These are phyloP conservation scores for Calocybe gangraenosa DNA, from an alignment of 768 basidiomycete species.

Conservation along the genomic window DNA sequence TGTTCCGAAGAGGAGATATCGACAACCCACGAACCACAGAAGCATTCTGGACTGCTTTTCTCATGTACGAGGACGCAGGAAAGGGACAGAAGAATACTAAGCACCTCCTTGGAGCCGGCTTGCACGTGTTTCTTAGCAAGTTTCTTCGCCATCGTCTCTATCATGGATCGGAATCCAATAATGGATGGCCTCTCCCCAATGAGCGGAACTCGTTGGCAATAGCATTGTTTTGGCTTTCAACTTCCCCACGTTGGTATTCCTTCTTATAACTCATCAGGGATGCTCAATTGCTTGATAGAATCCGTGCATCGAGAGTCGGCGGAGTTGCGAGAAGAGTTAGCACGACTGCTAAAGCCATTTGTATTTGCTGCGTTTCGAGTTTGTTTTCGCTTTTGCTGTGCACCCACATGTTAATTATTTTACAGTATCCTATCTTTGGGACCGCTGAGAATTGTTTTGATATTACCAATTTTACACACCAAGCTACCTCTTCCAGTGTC, in stretches of 20 bases:
- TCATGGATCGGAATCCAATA: constrained; percentile 30
- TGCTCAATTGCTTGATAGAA: constrained; percentile 18
- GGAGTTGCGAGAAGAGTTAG: constrained; percentile 26
- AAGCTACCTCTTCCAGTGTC: constrained; percentile 16
- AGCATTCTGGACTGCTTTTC: constrained; percentile 48
- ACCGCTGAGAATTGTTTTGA: constrained; percentile 30
- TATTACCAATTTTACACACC: constrained; percentile 9
- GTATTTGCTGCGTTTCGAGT: constrained; percentile 49
- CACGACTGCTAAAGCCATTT: constrained; percentile 36
- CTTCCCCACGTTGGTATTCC: constrained; percentile 30
- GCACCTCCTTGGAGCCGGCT: constrained; percentile 40
- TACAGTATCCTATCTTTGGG: constrained; percentile 39
- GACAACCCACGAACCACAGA: constrained; percentile 34
- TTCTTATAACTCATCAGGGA: background rate
- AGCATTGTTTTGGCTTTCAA: constrained; percentile 44
- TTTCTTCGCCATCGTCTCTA: constrained; percentile 38
- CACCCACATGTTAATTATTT: constrained; percentile 15
- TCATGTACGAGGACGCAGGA: constrained; percentile 57
- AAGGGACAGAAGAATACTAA: constrained; percentile 39
- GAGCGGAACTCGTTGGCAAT: constrained; percentile 42
- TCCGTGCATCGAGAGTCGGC: constrained; percentile 29
- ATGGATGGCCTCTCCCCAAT: constrained; percentile 47
- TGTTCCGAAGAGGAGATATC: constrained; percentile 35
- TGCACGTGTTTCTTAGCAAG: constrained; percentile 34
- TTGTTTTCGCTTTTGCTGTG: constrained; percentile 19